Evolutionary conservation across 305 asterid genomes (phyloP).

Genomic region (Fraxinus platypoda): DNA sequence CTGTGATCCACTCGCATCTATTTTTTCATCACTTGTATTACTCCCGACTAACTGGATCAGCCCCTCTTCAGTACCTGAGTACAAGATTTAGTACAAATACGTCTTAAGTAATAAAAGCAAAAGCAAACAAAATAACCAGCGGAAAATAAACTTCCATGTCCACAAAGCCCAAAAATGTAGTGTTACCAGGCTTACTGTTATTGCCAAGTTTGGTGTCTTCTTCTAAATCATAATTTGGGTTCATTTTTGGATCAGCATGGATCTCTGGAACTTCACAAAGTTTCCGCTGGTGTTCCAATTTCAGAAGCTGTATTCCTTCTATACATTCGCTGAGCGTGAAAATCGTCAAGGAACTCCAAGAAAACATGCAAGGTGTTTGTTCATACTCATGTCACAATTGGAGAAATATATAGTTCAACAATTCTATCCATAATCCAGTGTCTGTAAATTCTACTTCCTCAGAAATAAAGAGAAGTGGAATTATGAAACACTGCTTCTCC

Average conservation of each 20-base stretch:
- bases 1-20: constrained; percentile 37
- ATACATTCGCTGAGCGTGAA: constrained; percentile 75
- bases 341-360: constrained; percentile 60
- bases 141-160: constrained; percentile 4
- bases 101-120: constrained; percentile 21
- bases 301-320: constrained; percentile 59
- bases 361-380: neutral
- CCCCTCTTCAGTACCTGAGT: constrained; percentile 55
- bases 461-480: neutral
- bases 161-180: neutral
- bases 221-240: constrained; percentile 72
- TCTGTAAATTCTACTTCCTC: neutral
- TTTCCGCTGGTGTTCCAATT: constrained; percentile 72
- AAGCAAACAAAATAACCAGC: constrained; percentile 13
- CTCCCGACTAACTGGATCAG: constrained; percentile 22
- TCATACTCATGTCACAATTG: neutral
- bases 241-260: constrained; percentile 83
- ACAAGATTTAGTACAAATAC: constrained; percentile 20
- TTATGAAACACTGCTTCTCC: neutral
- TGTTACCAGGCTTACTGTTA: constrained; percentile 46
- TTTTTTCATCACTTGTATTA: constrained; percentile 34
- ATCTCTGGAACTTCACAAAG: constrained; percentile 65
- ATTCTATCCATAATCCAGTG: constrained; percentile 1
- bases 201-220: constrained; percentile 41
- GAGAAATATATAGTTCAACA: constrained; percentile 1